phyloP scores from a whole-genome alignment of 202 grass and related monocot genomes.

The Alloteropsis angusta region DNA sequence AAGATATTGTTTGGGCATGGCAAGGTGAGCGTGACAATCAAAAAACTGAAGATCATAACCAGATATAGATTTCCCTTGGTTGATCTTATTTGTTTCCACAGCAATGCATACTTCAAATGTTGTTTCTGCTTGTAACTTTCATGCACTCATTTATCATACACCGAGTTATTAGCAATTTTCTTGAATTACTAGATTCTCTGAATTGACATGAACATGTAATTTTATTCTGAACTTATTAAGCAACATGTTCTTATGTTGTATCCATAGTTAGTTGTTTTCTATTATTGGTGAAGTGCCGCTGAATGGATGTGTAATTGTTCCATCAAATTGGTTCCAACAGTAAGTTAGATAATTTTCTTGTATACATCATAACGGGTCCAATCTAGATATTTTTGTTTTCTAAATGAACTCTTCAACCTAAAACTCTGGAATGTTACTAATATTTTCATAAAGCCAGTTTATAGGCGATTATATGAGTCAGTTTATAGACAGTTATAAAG shows the following conservation, averaged over 20 bases:
- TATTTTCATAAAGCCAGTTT: too few species aligned
- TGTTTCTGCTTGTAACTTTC: background rate
- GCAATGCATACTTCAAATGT: background rate
- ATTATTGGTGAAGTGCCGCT: background rate
- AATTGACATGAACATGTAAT: background rate
- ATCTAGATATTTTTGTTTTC: background rate
- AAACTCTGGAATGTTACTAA: background rate
- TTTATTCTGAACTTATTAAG: background rate
- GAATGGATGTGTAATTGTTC: background rate
- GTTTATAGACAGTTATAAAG: background rate
- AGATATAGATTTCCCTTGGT: background rate
- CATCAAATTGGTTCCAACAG: background rate
- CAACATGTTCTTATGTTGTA: background rate
- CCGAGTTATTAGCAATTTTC: background rate
- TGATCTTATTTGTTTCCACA: background rate
- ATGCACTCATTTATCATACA: background rate
- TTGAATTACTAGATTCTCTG: background rate
- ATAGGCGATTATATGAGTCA: background rate
- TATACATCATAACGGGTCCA: background rate
- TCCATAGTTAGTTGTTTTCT: background rate
- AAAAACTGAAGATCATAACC: background rate
- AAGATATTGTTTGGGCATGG: conserved; percentile 88
- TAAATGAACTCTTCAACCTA: background rate
- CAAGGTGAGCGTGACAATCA: conserved; percentile 43
- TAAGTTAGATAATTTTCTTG: background rate